Base-by-base conservation (phyloP, 768 basidiomycete genomes). In the Auricularia auricula-judae region DNA sequence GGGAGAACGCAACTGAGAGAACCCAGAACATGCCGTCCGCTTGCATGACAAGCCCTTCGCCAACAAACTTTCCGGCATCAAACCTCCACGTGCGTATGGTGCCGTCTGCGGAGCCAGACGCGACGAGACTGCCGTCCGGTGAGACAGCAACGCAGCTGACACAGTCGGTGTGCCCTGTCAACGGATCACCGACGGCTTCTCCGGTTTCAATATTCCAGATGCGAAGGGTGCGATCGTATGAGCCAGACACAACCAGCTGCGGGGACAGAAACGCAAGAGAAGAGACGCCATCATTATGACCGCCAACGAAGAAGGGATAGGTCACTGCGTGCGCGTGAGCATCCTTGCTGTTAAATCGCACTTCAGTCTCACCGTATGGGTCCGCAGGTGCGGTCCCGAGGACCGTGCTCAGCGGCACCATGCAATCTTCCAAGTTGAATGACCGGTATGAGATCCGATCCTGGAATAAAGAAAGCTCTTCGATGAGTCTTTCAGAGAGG, bases 1-100 rank as follows among this genome's bases (percentile, higher is more conserved):
- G 74, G 12, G 75, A 74, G 66, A 70, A 73, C 12, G 70, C 68
- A 8, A 72, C 36, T 7, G 35, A 36, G 18, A 12, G 3, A 18
- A 51, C 18, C 18, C 11, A 1, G 14, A 2, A 0, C 7, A 8
- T 51, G 14, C 18, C 18, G 8, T 18, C 5, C 10, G 11, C 18
- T 18, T 18, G 21, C 47, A 18, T 8, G 47, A 51, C 47, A 7
- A 8, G 7, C 2, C 39, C 39, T 14, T 7, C 47, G 47, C 5
- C 10, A 18, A 18, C 18, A 18, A 18, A 21, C 65, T 3, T 18
- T 16, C 66, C 67, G 29, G 39, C 64, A 43, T 10, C 60, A n/a
- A 64, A 39, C 34, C 67, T 62, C 62, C 66, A 69, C 35, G 69
- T 33, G n/a, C 47, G 63, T 34, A 67, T 51, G 33, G 62, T 60